Conservation (phyloP, 257 asterid species). For the Nicotiana sylvestris region DNA sequence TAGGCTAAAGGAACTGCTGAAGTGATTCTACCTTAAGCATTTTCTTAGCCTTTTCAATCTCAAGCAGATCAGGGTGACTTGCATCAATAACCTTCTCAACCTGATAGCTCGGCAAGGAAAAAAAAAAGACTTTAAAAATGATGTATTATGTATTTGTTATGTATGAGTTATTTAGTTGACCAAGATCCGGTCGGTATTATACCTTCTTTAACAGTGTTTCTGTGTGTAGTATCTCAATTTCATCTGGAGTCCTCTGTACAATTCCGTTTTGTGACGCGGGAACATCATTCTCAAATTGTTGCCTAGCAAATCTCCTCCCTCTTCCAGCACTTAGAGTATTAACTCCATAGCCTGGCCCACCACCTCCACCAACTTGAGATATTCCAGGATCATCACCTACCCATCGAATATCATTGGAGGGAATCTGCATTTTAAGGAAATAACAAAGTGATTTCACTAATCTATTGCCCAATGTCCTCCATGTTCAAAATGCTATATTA, state of each 20-base stretch:
- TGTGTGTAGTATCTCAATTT: constrained; percentile 79
- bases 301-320: constrained; percentile 43
- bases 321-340: constrained; percentile 42
- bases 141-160: not conserved
- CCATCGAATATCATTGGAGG: constrained; percentile 87
- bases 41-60: constrained; percentile 87
- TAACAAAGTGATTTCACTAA: not conserved
- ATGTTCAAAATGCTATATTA: not conserved
- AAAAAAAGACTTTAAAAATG: not conserved
- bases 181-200: not conserved
- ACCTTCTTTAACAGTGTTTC: constrained; percentile 88
- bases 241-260: constrained; percentile 40
- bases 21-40: constrained; percentile 64
- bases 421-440: constrained; percentile 46
- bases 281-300: constrained; percentile 42
- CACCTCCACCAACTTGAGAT: constrained; percentile 44
- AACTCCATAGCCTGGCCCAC: constrained; percentile 28
- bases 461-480: not conserved
- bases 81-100: constrained; percentile 88
- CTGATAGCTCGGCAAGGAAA: constrained; percentile 32
- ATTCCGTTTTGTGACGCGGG: constrained; percentile 49
- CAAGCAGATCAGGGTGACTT: constrained; percentile 65
- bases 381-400: constrained; percentile 76
- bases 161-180: not conserved
- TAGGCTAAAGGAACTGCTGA: not conserved